Evolutionary conservation across 345 rosid genomes (phyloP).

Genomic region (Raphanus raphanistrum): DNA sequence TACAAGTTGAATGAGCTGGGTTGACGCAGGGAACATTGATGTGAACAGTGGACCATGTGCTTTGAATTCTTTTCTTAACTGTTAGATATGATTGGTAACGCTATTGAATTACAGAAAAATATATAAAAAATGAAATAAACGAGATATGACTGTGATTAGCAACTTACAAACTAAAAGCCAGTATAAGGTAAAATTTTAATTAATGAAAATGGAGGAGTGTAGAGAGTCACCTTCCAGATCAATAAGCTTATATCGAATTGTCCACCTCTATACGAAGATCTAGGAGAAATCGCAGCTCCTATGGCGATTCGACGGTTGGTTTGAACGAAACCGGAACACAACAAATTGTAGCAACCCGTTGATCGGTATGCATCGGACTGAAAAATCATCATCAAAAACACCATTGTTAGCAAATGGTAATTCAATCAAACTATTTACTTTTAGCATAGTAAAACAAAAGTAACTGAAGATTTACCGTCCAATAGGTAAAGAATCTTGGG

Average conservation of each 20-base stretch:
- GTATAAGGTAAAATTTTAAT: neutral
- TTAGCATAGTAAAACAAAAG: neutral
- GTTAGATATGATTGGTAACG: slow-evolving; percentile 1
- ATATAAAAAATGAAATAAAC: neutral
- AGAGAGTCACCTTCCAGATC: slow-evolving; percentile 82
- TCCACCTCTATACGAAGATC: slow-evolving; percentile 79
- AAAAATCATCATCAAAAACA: slow-evolving; percentile 18
- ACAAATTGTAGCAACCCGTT: slow-evolving; percentile 93
- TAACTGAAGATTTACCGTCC: slow-evolving; percentile 71
- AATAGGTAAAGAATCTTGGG: slow-evolving; percentile 96
- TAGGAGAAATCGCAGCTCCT: slow-evolving; percentile 96
- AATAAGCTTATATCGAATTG: slow-evolving; percentile 93
- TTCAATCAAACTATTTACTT: neutral
- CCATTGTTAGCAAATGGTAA: slow-evolving; percentile 30
- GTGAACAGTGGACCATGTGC: slow-evolving; percentile 34
- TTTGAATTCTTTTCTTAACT: slow-evolving; percentile 7
- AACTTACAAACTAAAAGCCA: neutral
- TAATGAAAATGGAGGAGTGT: neutral
- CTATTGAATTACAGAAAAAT: neutral
- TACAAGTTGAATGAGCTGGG: slow-evolving; percentile 18
- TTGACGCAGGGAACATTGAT: slow-evolving; percentile 31
- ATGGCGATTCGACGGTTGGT: slow-evolving; percentile 80
- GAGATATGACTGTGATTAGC: no score
- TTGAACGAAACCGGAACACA: slow-evolving; percentile 95
- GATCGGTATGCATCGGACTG: slow-evolving; percentile 95